These are phyloP conservation scores for Lactifluus echinatus DNA, from an alignment of 768 basidiomycete genomes.

Conservation along the genomic window DNA sequence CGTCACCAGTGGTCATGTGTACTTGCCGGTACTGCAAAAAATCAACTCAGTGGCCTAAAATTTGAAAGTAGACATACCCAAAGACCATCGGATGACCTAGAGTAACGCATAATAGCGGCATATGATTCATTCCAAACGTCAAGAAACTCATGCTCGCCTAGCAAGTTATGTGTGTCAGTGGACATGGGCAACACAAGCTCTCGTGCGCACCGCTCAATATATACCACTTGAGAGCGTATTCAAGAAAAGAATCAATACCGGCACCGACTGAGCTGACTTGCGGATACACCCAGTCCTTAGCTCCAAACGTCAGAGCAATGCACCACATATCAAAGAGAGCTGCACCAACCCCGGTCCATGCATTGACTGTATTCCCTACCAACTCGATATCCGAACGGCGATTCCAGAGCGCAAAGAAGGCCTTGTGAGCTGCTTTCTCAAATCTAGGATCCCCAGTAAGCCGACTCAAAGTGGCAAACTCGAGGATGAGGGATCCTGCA, in stretches of 20 bases:
- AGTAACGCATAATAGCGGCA: constrained; percentile 58
- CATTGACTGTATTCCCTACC: constrained; percentile 83
- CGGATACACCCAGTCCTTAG: constrained; percentile 65
- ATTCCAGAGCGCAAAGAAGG: constrained; percentile 93
- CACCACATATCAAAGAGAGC: not conserved
- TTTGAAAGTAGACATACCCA: constrained; percentile 46
- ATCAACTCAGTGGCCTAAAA: not conserved
- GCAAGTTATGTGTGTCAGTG: not conserved
- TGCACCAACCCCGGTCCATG: constrained; percentile 62
- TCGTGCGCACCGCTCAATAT: constrained; percentile 60
- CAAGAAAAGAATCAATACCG: constrained; percentile 93
- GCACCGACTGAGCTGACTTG: constrained; percentile 82
- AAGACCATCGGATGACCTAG: constrained; percentile 76
- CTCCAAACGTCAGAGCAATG: not conserved
- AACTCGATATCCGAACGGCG: constrained; percentile 75
- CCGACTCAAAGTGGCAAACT: constrained; percentile 89
- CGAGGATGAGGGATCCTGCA: constrained; percentile 86
- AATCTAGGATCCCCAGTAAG: constrained; percentile 86
- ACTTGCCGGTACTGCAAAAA: constrained; percentile 67
- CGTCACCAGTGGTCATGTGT: constrained; percentile 57
- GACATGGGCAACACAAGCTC: not conserved
- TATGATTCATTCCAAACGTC: constrained; percentile 34
- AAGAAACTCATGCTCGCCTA: constrained; percentile 32
- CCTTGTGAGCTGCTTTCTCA: constrained; percentile 81
- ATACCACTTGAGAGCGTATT: constrained; percentile 91